Evolutionary conservation across 2,329 filamentous ascomycete species (phyloP).

Genomic region (Fusarium incarnatum): DNA sequence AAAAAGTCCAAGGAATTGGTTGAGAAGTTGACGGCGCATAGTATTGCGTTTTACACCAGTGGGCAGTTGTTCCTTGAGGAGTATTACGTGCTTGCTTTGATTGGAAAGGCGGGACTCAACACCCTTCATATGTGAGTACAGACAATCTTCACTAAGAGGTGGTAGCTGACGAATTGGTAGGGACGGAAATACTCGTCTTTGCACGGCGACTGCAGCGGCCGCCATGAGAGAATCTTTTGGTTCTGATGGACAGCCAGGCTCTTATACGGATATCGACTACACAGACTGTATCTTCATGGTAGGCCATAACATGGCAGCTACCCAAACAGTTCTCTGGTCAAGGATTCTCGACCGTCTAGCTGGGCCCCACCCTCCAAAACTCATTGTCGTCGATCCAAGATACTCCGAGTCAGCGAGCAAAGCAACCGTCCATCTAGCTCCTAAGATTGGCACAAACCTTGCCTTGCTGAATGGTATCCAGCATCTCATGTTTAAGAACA

Average conservation of each 20-base stretch:
- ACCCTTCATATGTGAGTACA: not conserved
- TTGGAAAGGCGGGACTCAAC: not conserved
- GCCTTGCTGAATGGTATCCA: not conserved
- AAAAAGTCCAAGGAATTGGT: not conserved
- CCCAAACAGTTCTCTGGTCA: not conserved
- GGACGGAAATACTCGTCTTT: not conserved
- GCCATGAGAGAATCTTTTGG: constrained; percentile 1
- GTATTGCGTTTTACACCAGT: constrained; percentile 1
- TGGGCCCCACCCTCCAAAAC: not conserved
- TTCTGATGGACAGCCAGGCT: not conserved
- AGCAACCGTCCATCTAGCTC: not conserved
- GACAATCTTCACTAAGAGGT: not conserved
- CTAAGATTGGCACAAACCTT: not conserved
- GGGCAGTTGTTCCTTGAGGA: not conserved
- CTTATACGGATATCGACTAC: constrained; percentile 1
- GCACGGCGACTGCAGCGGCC: not conserved
- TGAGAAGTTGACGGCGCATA: not conserved
- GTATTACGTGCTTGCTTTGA: not conserved
- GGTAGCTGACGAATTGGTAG: not conserved
- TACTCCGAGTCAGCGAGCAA: not conserved
- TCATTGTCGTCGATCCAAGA: not conserved
- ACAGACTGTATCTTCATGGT: not conserved
- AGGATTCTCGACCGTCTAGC: not conserved
- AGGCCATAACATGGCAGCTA: not conserved
- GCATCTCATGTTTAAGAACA: not conserved